phyloP scores from a whole-genome alignment of 148 eudicot genomes.

The Amaranthus cruentus region DNA sequence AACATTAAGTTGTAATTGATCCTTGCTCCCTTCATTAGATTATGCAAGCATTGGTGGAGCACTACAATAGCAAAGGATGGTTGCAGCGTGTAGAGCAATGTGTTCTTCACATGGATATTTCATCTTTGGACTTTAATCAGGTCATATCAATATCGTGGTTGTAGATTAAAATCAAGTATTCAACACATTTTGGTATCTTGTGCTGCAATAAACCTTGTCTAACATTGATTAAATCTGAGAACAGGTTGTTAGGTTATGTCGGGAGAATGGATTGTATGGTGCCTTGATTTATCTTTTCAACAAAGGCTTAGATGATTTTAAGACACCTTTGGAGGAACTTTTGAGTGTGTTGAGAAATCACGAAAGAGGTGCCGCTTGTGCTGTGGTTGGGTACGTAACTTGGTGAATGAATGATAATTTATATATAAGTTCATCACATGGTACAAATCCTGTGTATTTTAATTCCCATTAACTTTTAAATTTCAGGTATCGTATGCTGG shows the following conservation, averaged over 20 bases:
- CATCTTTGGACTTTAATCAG: constrained; percentile 97
- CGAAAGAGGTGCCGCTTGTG: constrained; percentile 36
- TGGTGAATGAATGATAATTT: neutral
- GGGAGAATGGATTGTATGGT: constrained; percentile 82
- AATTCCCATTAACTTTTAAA: constrained; percentile 13
- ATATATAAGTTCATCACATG: too few species aligned
- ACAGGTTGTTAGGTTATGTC: constrained; percentile 84
- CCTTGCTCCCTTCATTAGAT: constrained; percentile 38
- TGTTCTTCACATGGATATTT: constrained; percentile 96
- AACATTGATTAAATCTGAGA: constrained; percentile 11
- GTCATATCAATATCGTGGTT: constrained; percentile 29
- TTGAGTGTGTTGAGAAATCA: constrained; percentile 53
- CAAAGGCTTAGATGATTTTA: constrained; percentile 93
- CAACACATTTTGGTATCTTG: constrained; percentile 1
- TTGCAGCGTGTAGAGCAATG: constrained; percentile 95
- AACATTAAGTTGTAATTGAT: constrained; percentile 5
- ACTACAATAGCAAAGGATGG: constrained; percentile 88
- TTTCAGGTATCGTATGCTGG: constrained; percentile 85
- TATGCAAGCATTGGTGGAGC: constrained; percentile 99
- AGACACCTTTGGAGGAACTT: constrained; percentile 89
- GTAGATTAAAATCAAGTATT: neutral
- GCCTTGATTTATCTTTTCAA: constrained; percentile 88
- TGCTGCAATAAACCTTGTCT: neutral
- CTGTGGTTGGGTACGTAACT: constrained; percentile 66
- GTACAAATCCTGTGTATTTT: constrained; percentile 3